Conservation (phyloP, 108 stramenopile genomes). For the Halocafeteria seosinensis region DNA sequence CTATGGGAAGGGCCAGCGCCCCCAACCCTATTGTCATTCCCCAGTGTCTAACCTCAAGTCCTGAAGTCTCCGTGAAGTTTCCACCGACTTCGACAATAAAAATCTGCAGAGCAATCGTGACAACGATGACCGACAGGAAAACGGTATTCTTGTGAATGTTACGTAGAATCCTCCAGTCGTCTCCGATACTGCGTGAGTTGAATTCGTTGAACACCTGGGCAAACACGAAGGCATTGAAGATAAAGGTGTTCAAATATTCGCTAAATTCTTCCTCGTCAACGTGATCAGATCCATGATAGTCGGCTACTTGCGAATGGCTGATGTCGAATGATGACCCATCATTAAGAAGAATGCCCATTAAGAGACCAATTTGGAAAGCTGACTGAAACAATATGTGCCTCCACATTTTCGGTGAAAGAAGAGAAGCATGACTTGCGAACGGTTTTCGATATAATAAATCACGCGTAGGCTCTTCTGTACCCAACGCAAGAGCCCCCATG, state of each 20-base stretch:
- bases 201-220: slow-evolving; percentile 94
- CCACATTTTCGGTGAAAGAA: slow-evolving; percentile 73
- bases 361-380: slow-evolving; percentile 38
- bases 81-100: slow-evolving; percentile 74
- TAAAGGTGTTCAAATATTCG: slow-evolving; percentile 22
- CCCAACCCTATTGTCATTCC: not conserved
- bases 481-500: slow-evolving; percentile 84
- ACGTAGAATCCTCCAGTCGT: slow-evolving; percentile 43
- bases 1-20: slow-evolving; percentile 3
- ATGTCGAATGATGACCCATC: not conserved
- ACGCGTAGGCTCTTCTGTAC: slow-evolving; percentile 70
- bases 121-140: slow-evolving; percentile 58
- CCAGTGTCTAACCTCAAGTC: slow-evolving; percentile 2
- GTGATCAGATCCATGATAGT: not conserved
- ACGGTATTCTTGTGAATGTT: slow-evolving; percentile 59
- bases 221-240: slow-evolving; percentile 95
- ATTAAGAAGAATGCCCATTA: not conserved
- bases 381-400: slow-evolving; percentile 69
- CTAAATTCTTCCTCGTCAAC: not conserved
- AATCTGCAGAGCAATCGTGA: slow-evolving; percentile 63
- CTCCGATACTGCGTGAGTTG: slow-evolving; percentile 60
- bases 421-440: slow-evolving; percentile 54
- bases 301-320: too few relatives aligned
- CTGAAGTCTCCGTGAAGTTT: not conserved
- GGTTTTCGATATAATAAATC: slow-evolving; percentile 55